phyloP scores from a whole-genome alignment of 1,284 basidiomycete genomes.

The Rhizopogon hawkerae region DNA sequence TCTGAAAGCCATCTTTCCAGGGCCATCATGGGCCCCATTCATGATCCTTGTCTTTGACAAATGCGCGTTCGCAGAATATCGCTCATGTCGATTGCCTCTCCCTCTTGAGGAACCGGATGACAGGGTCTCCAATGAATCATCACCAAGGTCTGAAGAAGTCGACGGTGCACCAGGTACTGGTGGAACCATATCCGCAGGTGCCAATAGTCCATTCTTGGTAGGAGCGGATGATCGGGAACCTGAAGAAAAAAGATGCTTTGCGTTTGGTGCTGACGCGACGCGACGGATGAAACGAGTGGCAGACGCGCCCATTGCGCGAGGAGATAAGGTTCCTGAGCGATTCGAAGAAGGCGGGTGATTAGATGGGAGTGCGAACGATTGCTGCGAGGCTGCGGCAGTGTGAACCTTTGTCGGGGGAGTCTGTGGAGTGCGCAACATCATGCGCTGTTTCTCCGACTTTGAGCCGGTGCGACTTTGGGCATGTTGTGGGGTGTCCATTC shows the following conservation, averaged over 20 bases:
- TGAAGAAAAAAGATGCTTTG: constrained; percentile 78
- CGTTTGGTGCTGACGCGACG: constrained; percentile 94
- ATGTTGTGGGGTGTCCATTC: constrained; percentile 22
- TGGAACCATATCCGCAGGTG: constrained; percentile 52
- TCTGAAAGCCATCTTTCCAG: constrained; percentile 71
- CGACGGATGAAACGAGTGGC: constrained; percentile 85
- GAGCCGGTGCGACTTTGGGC: constrained; percentile 37
- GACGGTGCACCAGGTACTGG: constrained; percentile 40
- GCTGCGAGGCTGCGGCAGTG: constrained; percentile 30
- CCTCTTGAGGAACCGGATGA: constrained; percentile 64
- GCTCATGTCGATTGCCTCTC: constrained; percentile 32
- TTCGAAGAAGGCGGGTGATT: constrained; percentile 25
- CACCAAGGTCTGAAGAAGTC: constrained; percentile 46
- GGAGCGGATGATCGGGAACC: constrained; percentile 43
- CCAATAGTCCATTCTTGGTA: constrained; percentile 69
- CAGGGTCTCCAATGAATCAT: constrained; percentile 62
- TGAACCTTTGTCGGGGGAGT: constrained; percentile 20
- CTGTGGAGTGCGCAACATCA: constrained; percentile 16
- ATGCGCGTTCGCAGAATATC: constrained; percentile 17
- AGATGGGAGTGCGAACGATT: constrained; percentile 29
- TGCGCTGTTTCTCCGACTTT: constrained; percentile 52
- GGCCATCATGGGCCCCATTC: constrained; percentile 37
- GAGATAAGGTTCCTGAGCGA: constrained; percentile 41
- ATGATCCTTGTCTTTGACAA: constrained; percentile 35
- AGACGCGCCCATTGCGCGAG: constrained; percentile 57